These are phyloP conservation scores for Apiospora arundinis DNA, from an alignment of 2,329 filamentous ascomycete genomes.

Conservation along the genomic window DNA sequence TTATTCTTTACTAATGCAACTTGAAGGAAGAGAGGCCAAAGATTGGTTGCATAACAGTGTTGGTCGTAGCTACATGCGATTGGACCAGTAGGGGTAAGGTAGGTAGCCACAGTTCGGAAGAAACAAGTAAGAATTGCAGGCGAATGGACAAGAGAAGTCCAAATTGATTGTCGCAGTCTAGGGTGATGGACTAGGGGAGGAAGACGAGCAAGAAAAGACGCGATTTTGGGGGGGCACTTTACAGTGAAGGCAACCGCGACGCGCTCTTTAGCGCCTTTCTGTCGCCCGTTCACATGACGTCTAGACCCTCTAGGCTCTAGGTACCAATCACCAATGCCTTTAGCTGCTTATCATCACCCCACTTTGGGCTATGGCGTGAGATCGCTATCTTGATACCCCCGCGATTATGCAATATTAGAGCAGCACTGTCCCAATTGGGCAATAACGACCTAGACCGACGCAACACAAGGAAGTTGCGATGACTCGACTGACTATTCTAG, in stretches of 20 bases:
- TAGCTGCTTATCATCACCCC: neutral
- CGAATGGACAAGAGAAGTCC: neutral
- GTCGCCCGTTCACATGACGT: conserved; percentile 18
- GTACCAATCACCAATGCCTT: neutral
- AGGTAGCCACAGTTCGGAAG: neutral
- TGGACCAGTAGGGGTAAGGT: neutral
- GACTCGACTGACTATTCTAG: neutral
- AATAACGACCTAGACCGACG: neutral
- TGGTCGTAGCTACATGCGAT: neutral
- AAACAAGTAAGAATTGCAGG: neutral
- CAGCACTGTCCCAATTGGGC: neutral
- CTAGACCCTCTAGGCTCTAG: neutral
- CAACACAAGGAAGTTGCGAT: neutral
- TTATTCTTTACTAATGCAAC: neutral
- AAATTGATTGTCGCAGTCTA: neutral
- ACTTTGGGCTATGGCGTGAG: neutral
- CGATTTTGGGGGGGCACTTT: conserved; percentile 7
- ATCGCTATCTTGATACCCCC: neutral
- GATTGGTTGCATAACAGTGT: neutral
- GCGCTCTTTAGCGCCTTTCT: conserved; percentile 2
- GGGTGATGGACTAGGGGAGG: neutral
- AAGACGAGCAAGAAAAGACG: conserved; percentile 3
- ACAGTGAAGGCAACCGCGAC: conserved; percentile 17
- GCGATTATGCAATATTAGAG: neutral
- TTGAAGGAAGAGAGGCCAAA: neutral